These are phyloP conservation scores for Rhodotorula graminis DNA, from an alignment of 768 basidiomycete genomes.

Conservation along the genomic window DNA sequence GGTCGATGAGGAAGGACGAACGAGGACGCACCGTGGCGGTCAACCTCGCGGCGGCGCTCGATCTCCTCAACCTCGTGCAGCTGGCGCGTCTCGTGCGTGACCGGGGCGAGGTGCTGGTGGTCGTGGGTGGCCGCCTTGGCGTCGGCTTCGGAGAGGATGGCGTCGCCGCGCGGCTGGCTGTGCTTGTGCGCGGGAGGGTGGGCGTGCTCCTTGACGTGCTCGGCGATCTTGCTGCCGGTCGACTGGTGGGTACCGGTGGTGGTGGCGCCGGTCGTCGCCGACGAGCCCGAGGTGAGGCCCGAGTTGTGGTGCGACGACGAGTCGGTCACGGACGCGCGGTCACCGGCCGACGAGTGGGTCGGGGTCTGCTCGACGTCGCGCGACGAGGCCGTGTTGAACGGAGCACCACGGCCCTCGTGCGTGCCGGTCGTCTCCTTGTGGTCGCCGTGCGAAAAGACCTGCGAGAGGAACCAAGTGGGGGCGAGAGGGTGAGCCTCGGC, in stretches of 20 bases:
- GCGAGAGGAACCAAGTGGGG: not conserved
- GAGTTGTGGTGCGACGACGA: not conserved
- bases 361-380: conserved; percentile 1
- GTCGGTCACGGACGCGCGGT: not conserved
- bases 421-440: not conserved
- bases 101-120: conserved; percentile 36
- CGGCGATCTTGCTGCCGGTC: not conserved
- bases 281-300: not conserved
- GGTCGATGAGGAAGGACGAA: too few relatives aligned
- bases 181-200: conserved; percentile 15
- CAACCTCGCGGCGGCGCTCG: conserved; percentile 33
- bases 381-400: not conserved
- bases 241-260: not conserved
- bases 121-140: conserved; percentile 30
- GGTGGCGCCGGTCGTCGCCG: not conserved
- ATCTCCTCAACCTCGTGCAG: conserved; percentile 36
- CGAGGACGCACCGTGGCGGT: conserved; percentile 21
- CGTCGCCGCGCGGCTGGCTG: conserved; percentile 5
- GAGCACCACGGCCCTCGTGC: not conserved
- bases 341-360: not conserved
- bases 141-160: conserved; percentile 11
- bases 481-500: not conserved
- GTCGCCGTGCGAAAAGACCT: conserved; percentile 1
- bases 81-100: conserved; percentile 33
- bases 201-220: conserved; percentile 18